These are phyloP conservation scores for Paecilomyces fulvus DNA, from an alignment of 2,329 filamentous ascomycete genomes.

Conservation along the genomic window DNA sequence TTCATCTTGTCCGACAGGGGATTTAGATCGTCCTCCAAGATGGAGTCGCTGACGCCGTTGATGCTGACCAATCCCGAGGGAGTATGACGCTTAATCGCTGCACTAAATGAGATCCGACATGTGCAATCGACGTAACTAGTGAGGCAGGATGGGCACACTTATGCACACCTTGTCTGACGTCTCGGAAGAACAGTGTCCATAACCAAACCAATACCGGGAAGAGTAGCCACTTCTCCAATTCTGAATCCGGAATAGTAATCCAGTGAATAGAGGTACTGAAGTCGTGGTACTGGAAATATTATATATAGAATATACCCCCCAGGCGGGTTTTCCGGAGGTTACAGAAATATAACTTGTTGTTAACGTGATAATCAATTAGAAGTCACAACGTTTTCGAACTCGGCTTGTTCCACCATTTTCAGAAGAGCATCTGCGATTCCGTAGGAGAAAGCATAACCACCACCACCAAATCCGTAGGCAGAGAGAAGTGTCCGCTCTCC, in stretches of 20 bases:
- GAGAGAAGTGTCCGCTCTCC: slow-evolving; percentile 21
- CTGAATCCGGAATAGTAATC: too few species aligned
- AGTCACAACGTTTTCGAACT: slow-evolving; percentile 15
- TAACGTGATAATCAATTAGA: slow-evolving; percentile 12
- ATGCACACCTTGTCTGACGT: neutral
- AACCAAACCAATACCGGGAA: neutral
- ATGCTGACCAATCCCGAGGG: neutral
- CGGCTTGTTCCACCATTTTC: slow-evolving; percentile 27
- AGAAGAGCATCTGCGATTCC: slow-evolving; percentile 25
- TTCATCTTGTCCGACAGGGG: neutral
- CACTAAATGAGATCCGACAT: neutral
- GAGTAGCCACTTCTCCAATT: too few species aligned
- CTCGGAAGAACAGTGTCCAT: neutral
- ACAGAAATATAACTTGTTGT: neutral
- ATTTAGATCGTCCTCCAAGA: neutral
- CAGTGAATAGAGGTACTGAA: too few species aligned
- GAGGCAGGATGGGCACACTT: neutral
- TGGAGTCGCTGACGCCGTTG: neutral
- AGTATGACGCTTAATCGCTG: neutral
- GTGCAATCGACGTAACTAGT: neutral
- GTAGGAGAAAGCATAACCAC: slow-evolving; percentile 31
- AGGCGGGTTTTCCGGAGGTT: neutral
- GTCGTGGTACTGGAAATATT: too few species aligned
- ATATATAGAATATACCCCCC: neutral
- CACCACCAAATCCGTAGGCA: slow-evolving; percentile 31